Base-by-base conservation (phyloP, 495 filamentous ascomycete genomes). In the Aspergillus homomorphus region DNA sequence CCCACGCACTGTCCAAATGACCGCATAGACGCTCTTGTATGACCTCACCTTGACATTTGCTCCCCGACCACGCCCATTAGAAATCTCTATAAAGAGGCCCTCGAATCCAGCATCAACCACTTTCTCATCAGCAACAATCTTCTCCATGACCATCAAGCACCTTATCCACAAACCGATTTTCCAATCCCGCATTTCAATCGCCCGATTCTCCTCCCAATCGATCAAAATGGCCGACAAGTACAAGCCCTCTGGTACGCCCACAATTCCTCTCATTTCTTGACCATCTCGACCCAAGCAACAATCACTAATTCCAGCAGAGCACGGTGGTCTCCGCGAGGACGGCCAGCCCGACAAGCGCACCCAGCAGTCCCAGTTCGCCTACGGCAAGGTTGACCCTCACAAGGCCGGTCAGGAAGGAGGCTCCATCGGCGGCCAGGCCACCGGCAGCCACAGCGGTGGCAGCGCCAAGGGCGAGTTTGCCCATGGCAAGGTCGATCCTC, bases 281-380 rank as follows among this genome's bases (percentile, higher is more conserved):
- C 16, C 16, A 19, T 9, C 28, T 42, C 19, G 4, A 24, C 30
- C n/a, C 12, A 9, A 14, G 4, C 15, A 2, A 53, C n/a, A n/a
- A 28, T 28, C 4, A 24, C 52, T 54, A 54, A 54, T n/a, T 23
- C 14, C 4, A 14, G 15, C 44, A 56, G 54, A 56, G 24, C 54
- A 56, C 54, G 21, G 41, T 18, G 54, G 54, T 33, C 54, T 24
- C 54, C 54, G 54, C 26, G 54, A 56, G 49, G 54, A 56, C 44
- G 49, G 49, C 44, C 43, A 56, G 54, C 54, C 23, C 15, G 54
- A 56, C 54, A 56, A 56, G 44, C 54, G 54, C 54, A 56, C 54
- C 24, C 54, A 56, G 54, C 54, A 56, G 22, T 14, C 21, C 54
- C 38, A 49, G 45, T 56, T 56, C 54, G 54, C 54, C 20, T 56